Evolutionary conservation across 306 rosid species (phyloP), one percentile per base, ranked within the genome.

Genomic region (Vicia villosa): DNA sequence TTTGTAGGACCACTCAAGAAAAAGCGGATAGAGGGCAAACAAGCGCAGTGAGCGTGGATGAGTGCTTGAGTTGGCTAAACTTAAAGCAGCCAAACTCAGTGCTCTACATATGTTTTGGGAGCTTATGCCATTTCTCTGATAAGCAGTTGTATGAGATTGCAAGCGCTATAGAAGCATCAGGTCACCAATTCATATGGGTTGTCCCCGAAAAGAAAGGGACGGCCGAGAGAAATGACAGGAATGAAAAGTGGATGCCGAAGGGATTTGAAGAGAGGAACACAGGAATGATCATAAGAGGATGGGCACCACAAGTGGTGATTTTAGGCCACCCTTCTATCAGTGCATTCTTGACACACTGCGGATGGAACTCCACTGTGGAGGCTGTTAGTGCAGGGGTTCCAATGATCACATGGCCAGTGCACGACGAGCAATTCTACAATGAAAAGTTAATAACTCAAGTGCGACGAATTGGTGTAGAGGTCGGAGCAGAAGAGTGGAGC

Each of bases 401-500:
- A 0, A 17, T 77, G 72, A 77, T 77, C 7, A 77, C 81, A 2
- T 77, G 76, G 76, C 81, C 81, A 0, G 49, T 77, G 43, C 70
- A 62, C 3, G 52, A 30, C 1, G 82, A 78, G 0, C 82, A 78
- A 7, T 78, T 78, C 30, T 78, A 78, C 24, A 78, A 78, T 0
- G 79, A 79, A 64, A 79, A 43, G 34, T 49, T 79, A 41, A 37
- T 79, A 10, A 62, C 63, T 3, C 42, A 79, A 38, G 79, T 79
- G 76, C 49, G 74, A 3, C 69, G 79, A 10, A 21, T 79, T 32
- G 79, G 83, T 26, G 79, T 79, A 49, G 83, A 68, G 55, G 74
- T 77, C n/a, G 87, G 87, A 4, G 78, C 19, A 8, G 57, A 28
- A 26, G 72, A 74, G 7, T 83, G 84, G 87, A 15, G 38, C 16